Evolutionary conservation across 2,329 filamentous ascomycete species (phyloP), one percentile per base, ranked within the genome.

Genomic region (Berkeleyomyces basicola): DNA sequence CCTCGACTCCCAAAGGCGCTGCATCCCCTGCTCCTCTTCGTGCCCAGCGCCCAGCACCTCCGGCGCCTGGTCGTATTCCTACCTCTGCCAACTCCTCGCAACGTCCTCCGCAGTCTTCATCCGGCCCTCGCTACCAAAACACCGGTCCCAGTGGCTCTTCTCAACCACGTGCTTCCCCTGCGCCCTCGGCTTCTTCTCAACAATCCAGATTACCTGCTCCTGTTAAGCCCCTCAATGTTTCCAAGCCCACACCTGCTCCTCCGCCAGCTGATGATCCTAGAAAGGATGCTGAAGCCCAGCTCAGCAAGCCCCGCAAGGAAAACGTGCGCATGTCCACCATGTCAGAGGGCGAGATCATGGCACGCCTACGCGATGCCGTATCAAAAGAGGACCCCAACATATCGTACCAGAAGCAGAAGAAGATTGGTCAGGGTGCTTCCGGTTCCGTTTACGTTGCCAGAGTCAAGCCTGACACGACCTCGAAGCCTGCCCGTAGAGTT

Each of bases 401-500:
- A 67, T 96, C 91, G 33, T 99, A 99, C 77, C 92, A 91, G 70
- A 99, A 99, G 78, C 93, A 97, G 76, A 96, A 96, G 82, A 99
- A 99, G 81, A 97, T 99, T 73, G 93, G 93, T 23, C 93, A 99
- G 73, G 93, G 93, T 75, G 93, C 93, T 63, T 99, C 93, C 66
- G 93, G 93, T 64, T 97, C 92, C 31, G 93, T 99, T 58, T 99
- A 99, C 70, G 92, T 99, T 66, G 93, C 93, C 67, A 93, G 95
- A 71, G 88, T 99, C 66, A 93, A 93, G 73, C 88, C 96, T 70
- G 85, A 82, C 63, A 88, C 92, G 1, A 81, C 84, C n/a, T 95
- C 90, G n/a, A 74, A 79, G 14, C 82, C 88, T 67, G 92, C 92
- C 31, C 83, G 85, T 65, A 84, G 90, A 60, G 77, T 96, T 43